Evolutionary conservation across 164 flowering plant species (phyloP), one percentile per base, ranked within the genome.

Genomic region (Vitis rotundifolia): DNA sequence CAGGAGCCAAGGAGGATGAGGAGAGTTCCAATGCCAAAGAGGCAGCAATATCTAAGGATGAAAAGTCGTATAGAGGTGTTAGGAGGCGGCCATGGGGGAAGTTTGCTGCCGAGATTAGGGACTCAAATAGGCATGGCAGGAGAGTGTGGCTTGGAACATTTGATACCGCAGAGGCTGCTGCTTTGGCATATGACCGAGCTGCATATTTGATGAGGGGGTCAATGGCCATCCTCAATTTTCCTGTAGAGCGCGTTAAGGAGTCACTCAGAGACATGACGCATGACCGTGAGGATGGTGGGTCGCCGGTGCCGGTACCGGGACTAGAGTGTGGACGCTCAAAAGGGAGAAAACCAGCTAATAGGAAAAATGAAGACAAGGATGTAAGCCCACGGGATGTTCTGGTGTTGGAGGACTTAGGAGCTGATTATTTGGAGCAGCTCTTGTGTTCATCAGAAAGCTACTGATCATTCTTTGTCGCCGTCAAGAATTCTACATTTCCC

Each of bases 121-220:
- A 88, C 55, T 86, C 91, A 1, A 86, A 91, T 1, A 73, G 89
- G 63, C 71, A 81, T 11, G 93, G 93, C 0, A 71, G 79, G 0
- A 54, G 94, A 49, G 87, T 89, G 1, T 89, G 94, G 91, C 83
- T 89, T 3, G 91, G 93, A 1, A 89, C 93, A 1, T 89, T 87
- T 29, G 91, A 87, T 66, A 83, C 69, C 9, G 87, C 91, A 0
- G 91, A 87, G 71, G 88, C 77, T 1, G 94, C 94, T 2, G 94
- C 94, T 22, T 49, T 86, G 49, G 94, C 91, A 2, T 89, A 89
- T 62, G 94, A 89, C 26, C 91, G 83, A 64, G 94, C 94, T 0
- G 91, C 94, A 28, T 84, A 83, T 53, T 59, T 87, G 1, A 77
- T 79, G 79, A 72, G 89, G 54, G 91, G 94, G 0, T n/a, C 83